These are phyloP conservation scores for Alisma plantagoaquatica DNA, from an alignment of 106 monocot genomes.

Conservation along the genomic window DNA sequence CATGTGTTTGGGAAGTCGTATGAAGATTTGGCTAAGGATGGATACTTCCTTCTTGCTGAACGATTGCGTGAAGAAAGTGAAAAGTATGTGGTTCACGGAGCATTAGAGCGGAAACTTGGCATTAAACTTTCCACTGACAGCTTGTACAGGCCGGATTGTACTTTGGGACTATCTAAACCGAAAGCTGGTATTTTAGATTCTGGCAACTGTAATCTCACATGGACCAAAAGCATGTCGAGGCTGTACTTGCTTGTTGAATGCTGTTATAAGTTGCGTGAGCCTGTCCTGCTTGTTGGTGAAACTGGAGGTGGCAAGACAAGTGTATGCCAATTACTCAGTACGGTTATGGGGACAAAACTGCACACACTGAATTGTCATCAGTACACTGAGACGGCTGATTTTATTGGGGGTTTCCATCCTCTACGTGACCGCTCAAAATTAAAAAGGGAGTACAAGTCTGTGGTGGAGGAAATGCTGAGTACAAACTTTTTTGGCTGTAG, in stretches of 20 bases:
- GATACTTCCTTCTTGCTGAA: constrained; percentile 94
- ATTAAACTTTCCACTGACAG: constrained; percentile 35
- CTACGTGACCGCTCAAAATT: constrained; percentile 66
- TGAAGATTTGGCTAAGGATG: constrained; percentile 78
- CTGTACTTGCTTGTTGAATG: constrained; percentile 77
- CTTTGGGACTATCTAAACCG: too few species aligned
- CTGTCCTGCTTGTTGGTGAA: constrained; percentile 95
- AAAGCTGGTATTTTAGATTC: too few species aligned
- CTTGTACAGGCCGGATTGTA: constrained; percentile 23
- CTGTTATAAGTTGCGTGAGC: constrained; percentile 74
- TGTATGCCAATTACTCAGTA: constrained; percentile 84
- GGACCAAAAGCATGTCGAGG: constrained; percentile 74
- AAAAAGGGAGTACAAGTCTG: constrained; percentile 34
- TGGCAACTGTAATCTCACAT: constrained; percentile 57
- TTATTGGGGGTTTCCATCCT: constrained; percentile 92
- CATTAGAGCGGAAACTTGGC: constrained; percentile 39
- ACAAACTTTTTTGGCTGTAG: constrained; percentile 31
- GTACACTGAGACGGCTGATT: constrained; percentile 89
- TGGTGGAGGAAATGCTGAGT: constrained; percentile 25
- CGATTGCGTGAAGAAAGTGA: constrained; percentile 81
- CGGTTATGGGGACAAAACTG: constrained; percentile 34
- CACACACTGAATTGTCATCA: constrained; percentile 96
- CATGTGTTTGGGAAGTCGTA: constrained; percentile 57
- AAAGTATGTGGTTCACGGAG: constrained; percentile 60
- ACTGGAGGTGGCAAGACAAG: constrained; percentile 98